Conservation (phyloP, 208 protist genomes). For the Kentomonas sorsogonicus region DNA sequence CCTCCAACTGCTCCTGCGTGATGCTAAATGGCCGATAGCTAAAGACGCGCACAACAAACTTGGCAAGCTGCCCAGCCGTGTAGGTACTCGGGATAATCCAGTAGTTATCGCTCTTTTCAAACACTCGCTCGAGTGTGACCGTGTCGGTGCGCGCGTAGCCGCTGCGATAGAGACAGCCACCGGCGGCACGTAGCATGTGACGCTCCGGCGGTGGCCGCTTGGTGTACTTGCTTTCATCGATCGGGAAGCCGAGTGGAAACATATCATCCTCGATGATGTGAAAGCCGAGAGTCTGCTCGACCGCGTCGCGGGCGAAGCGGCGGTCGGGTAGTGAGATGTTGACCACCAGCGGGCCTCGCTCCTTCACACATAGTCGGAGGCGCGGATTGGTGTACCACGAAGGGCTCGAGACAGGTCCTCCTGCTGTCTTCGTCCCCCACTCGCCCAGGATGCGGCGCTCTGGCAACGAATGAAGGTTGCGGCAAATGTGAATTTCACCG, state of each 20-base stretch:
- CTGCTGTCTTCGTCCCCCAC: conserved; percentile 51
- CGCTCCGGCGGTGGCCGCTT: no score
- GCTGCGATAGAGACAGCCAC: conserved; percentile 32
- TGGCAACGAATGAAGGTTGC: conserved; percentile 45
- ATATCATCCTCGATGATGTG: conserved; percentile 44
- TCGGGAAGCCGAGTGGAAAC: conserved; percentile 30
- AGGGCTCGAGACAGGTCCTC: conserved; percentile 31
- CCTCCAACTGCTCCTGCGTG: conserved; percentile 31
- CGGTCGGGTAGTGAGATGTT: conserved; percentile 58
- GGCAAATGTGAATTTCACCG: conserved; percentile 57
- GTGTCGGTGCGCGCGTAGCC: conserved; percentile 40
- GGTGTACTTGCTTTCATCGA: conserved; percentile 8
- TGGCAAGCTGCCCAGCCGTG: conserved; percentile 32
- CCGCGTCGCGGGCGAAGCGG: conserved; percentile 25
- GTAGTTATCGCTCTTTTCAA: conserved; percentile 53
- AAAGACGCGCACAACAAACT: conserved; percentile 61
- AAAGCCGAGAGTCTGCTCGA: conserved; percentile 23
- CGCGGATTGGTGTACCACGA: conserved; percentile 79
- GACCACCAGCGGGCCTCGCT: conserved; percentile 43
- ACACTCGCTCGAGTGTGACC: conserved; percentile 52
- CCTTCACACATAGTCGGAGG: conserved; percentile 44
- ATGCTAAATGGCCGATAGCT: conserved; percentile 39
- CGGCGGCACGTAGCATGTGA: no score
- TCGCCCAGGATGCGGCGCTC: conserved; percentile 39
- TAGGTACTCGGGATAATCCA: conserved; percentile 78